Evolutionary conservation across 352 stramenopile species (phyloP).

Genomic region (Phytophthora tentaculata): DNA sequence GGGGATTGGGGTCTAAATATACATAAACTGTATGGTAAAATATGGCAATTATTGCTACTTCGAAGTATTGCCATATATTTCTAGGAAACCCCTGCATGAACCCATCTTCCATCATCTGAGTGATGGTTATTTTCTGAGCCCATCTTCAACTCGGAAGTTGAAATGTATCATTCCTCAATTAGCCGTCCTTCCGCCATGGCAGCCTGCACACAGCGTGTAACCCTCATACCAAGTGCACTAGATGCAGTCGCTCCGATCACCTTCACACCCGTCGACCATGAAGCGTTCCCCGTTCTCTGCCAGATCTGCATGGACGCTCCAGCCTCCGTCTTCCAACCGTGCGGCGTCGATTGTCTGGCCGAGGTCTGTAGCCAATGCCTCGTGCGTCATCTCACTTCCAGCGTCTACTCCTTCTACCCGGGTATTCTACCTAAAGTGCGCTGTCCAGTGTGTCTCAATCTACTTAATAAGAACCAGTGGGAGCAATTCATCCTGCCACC

Average conservation of each 20-base stretch:
- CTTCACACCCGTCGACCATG: neutral
- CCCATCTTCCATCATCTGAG: no score
- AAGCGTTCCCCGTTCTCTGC: constrained; percentile 45
- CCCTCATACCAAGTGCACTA: constrained; percentile 6
- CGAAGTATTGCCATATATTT: no score
- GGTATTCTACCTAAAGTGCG: constrained; percentile 70
- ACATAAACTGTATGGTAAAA: no score
- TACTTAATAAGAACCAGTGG: constrained; percentile 63
- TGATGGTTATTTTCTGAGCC: constrained; percentile 50
- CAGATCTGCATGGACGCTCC: constrained; percentile 72
- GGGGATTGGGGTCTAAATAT: no score
- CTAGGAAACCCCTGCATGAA: no score
- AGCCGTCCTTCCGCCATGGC: neutral
- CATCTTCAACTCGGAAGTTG: neutral
- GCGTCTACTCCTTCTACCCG: constrained; percentile 65
- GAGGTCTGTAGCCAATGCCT: constrained; percentile 55
- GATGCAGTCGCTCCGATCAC: constrained; percentile 12
- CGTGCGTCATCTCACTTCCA: constrained; percentile 57
- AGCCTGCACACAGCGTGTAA: neutral
- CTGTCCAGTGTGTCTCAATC: constrained; percentile 63
- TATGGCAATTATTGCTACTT: no score
- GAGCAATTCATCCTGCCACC: constrained; percentile 39
- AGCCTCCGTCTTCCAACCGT: constrained; percentile 47
- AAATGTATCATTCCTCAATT: neutral
- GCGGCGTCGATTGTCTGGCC: constrained; percentile 44